phyloP scores from a whole-genome alignment of 2,329 filamentous ascomycete genomes.

The Zopfia rhizophila region DNA sequence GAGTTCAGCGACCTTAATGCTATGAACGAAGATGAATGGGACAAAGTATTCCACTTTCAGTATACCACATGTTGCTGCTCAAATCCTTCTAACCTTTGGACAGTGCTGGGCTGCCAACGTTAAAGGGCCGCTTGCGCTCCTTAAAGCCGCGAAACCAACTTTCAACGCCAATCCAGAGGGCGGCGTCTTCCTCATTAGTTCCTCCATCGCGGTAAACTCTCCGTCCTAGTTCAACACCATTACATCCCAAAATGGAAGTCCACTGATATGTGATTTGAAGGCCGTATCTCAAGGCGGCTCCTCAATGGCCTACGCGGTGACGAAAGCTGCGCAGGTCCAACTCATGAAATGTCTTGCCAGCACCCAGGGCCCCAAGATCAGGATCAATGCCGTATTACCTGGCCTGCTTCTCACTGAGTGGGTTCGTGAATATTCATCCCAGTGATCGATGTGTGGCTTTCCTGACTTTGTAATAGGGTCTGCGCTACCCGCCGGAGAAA shows the following conservation, averaged over 20 bases:
- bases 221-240: constrained; percentile 19
- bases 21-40: constrained; percentile 70
- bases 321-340: constrained; percentile 78
- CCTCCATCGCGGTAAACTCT: constrained; percentile 65
- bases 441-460: too few species aligned
- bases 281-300: constrained; percentile 63
- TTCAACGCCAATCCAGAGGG: constrained; percentile 72
- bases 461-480: constrained; percentile 55
- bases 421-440: constrained; percentile 29
- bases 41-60: constrained; percentile 57
- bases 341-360: constrained; percentile 72
- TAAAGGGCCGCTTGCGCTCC: constrained; percentile 59
- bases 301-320: constrained; percentile 77
- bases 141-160: constrained; percentile 67
- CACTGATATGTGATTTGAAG: constrained; percentile 42
- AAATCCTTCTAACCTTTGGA: constrained; percentile 25
- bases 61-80: constrained; percentile 1
- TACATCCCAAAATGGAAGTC: not conserved
- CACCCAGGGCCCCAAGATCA: constrained; percentile 70
- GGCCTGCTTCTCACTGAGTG: constrained; percentile 70
- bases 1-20: constrained; percentile 68
- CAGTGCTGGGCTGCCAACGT: constrained; percentile 73
- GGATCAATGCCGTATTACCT: constrained; percentile 73
- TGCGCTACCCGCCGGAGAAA: constrained; percentile 66
- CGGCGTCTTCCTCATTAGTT: constrained; percentile 71